A percentile compares a stretch with the other conserved stretches of the same genome.
These are phyloP conservation scores for Trametes villosa DNA, from an alignment of 768 basidiomycete species.

Conservation along the genomic window DNA sequence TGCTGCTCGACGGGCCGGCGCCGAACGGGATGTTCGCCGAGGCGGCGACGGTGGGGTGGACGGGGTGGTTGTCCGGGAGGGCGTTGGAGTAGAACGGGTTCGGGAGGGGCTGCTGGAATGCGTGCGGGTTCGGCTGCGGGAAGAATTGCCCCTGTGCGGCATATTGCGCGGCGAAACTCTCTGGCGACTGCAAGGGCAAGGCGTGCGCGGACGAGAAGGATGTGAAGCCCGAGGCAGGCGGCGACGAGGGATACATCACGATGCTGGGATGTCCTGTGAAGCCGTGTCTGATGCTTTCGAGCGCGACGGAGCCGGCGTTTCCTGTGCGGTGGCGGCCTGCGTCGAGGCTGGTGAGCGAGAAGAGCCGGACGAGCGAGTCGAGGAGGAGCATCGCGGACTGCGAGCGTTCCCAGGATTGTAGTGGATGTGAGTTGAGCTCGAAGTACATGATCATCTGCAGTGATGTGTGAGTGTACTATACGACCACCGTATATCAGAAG, in stretches of 20 bases:
- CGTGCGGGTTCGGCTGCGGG: constrained; percentile 2
- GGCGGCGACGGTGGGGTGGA: not conserved
- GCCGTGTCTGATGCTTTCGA: not conserved
- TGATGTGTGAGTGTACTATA: constrained; percentile 3
- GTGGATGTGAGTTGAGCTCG: constrained; percentile 18
- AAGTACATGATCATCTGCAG: constrained; percentile 20
- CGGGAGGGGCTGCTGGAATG: not conserved
- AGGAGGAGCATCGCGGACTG: constrained; percentile 14
- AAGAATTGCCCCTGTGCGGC: not conserved
- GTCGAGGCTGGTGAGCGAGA: constrained; percentile 44
- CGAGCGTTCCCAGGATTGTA: constrained; percentile 1
- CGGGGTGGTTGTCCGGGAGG: not conserved
- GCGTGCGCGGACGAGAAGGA: too few species aligned
- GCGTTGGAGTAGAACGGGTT: not conserved
- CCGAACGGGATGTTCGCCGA: not conserved
- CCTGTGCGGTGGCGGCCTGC: constrained; percentile 45
- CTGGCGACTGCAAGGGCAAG: not conserved
- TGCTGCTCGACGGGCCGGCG: not conserved
- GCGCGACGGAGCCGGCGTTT: constrained; percentile 39
- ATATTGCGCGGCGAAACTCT: not conserved
- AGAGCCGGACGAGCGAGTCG: constrained; percentile 18
- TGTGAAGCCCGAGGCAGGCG: not conserved
- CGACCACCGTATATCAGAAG: not conserved
- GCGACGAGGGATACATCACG: not conserved
- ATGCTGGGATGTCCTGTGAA: not conserved